phyloP scores from a whole-genome alignment of 2,329 filamentous ascomycete genomes.

The Colletotrichum eremochloae region DNA sequence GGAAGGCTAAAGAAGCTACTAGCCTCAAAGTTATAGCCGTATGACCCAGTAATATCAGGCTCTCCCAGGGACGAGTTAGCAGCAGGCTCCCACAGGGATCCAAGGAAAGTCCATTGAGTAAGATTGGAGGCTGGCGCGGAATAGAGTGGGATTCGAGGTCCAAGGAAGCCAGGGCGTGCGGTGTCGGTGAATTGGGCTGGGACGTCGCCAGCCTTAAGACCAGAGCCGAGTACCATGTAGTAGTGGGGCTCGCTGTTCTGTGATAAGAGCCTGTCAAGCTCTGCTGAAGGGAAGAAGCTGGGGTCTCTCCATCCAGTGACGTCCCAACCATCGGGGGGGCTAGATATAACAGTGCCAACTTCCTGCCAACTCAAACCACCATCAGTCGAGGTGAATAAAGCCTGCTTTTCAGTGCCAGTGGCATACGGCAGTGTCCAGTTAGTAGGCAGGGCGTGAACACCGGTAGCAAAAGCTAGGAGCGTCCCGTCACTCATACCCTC shows the following conservation, averaged over 20 bases:
- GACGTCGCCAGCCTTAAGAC: slow-evolving; percentile 39
- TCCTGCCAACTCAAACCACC: slow-evolving; percentile 39
- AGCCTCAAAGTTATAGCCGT: slow-evolving; percentile 42
- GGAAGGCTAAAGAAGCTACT: slow-evolving; percentile 40
- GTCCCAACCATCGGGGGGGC: slow-evolving; percentile 40
- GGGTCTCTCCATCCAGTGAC: slow-evolving; percentile 43
- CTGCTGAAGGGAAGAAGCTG: slow-evolving; percentile 40
- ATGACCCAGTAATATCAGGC: slow-evolving; percentile 41
- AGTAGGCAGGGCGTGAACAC: slow-evolving; percentile 38
- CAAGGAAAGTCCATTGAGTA: slow-evolving; percentile 42
- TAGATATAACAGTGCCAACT: slow-evolving; percentile 39
- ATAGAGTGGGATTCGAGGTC: slow-evolving; percentile 41
- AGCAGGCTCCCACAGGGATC: slow-evolving; percentile 41
- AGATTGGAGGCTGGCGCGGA: slow-evolving; percentile 39
- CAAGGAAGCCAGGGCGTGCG: slow-evolving; percentile 42
- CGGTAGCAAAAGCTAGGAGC: slow-evolving; percentile 38
- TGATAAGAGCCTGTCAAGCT: slow-evolving; percentile 37
- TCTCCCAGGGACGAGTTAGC: slow-evolving; percentile 37
- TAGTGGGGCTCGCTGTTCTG: slow-evolving; percentile 36
- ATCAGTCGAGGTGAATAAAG: slow-evolving; percentile 36
- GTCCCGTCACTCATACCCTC: slow-evolving; percentile 39
- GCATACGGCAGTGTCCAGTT: slow-evolving; percentile 42
- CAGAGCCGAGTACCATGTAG: slow-evolving; percentile 43
- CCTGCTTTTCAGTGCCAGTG: slow-evolving; percentile 39
- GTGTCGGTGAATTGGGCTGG: slow-evolving; percentile 38